These are phyloP conservation scores for Apiotrichum porosum DNA, from an alignment of 1,284 basidiomycete species.

Conservation along the genomic window DNA sequence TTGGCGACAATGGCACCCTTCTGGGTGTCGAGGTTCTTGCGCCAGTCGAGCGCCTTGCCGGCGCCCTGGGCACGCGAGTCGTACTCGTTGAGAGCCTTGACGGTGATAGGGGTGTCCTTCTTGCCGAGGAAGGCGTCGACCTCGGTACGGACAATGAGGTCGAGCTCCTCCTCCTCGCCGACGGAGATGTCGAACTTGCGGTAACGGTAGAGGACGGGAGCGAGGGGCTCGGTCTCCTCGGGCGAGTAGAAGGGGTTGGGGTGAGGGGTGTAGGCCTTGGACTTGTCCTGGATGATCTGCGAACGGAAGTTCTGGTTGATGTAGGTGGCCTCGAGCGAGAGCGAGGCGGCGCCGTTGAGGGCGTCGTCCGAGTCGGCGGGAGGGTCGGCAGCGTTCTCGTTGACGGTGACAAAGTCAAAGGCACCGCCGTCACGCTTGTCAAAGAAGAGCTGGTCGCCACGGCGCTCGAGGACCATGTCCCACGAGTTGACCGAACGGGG, in stretches of 20 bases:
- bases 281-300: constrained; percentile 78
- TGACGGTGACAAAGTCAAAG: constrained; percentile 95
- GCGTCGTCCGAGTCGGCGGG: constrained; percentile 78
- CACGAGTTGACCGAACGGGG: constrained; percentile 95
- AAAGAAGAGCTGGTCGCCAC: constrained; percentile 89
- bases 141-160: constrained; percentile 90
- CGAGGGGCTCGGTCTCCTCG: constrained; percentile 89
- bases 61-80: constrained; percentile 80
- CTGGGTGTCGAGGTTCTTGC: constrained; percentile 89
- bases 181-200: constrained; percentile 90
- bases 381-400: constrained; percentile 96
- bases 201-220: constrained; percentile 94
- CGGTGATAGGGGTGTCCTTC: constrained; percentile 63
- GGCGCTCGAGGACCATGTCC: constrained; percentile 94
- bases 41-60: constrained; percentile 82
- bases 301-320: constrained; percentile 99
- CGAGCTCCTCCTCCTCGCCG: constrained; percentile 79
- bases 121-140: constrained; percentile 82
- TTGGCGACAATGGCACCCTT: constrained; percentile 97
- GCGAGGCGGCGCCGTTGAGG: constrained; percentile 80
- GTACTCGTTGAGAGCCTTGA: constrained; percentile 96
- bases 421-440: constrained; percentile 98
- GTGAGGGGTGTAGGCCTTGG: constrained; percentile 58
- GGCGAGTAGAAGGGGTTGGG: constrained; percentile 95
- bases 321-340: constrained; percentile 96